Evolutionary conservation across 164 flowering plant genomes (phyloP).

Genomic region (Vitis rotundifolia): DNA sequence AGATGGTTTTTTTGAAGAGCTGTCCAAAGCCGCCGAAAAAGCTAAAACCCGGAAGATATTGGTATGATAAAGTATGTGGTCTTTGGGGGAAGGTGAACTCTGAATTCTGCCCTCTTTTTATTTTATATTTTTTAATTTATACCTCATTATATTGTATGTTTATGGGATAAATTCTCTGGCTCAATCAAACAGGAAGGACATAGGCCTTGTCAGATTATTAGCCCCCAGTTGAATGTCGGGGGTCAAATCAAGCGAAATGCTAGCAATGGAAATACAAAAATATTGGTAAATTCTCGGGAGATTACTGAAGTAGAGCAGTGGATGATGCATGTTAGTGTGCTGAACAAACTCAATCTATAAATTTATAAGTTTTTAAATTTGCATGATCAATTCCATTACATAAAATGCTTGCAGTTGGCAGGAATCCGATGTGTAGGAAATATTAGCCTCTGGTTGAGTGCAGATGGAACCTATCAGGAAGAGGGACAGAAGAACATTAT

Average conservation of each 20-base stretch:
- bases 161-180: neutral
- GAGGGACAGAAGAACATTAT: constrained; percentile 45
- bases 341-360: neutral
- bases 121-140: neutral
- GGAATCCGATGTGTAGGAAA: constrained; percentile 54
- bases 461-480: constrained; percentile 55
- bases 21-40: constrained; percentile 46
- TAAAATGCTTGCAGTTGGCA: constrained; percentile 32
- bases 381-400: neutral
- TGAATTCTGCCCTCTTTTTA: neutral
- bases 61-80: constrained; percentile 62
- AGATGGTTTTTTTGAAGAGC: constrained; percentile 29
- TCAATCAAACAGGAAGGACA: constrained; percentile 46
- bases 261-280: constrained; percentile 55
- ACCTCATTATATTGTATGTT: neutral
- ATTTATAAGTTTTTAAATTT: neutral
- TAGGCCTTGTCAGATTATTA: constrained; percentile 44
- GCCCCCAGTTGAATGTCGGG: constrained; percentile 32
- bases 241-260: constrained; percentile 36
- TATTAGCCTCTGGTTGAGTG: constrained; percentile 48
- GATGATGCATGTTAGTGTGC: constrained; percentile 38
- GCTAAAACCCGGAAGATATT: constrained; percentile 49
- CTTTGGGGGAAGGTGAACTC: constrained; percentile 58
- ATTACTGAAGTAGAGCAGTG: constrained; percentile 47
- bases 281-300: constrained; percentile 46